Evolutionary conservation across 306 rosid genomes (phyloP).

Genomic region (Quercus robur): DNA sequence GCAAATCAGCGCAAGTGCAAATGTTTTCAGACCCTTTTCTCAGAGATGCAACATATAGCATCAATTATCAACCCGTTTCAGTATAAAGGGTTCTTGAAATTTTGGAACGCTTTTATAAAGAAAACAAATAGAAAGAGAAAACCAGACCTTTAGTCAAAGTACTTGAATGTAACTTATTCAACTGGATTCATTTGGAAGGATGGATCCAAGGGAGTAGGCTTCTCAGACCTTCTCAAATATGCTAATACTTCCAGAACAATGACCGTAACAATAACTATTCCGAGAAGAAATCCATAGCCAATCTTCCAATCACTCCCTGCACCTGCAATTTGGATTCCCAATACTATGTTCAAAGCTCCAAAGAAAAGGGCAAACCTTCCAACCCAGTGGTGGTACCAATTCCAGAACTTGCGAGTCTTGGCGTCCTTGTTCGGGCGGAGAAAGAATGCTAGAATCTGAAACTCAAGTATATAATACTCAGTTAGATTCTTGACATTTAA

Average conservation of each 20-base stretch:
- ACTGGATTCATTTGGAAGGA: slow-evolving; percentile 54
- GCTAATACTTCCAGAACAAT: slow-evolving; percentile 68
- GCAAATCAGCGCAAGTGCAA: background rate
- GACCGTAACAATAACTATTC: slow-evolving; percentile 52
- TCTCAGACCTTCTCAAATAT: slow-evolving; percentile 64
- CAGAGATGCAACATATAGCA: slow-evolving; percentile 14
- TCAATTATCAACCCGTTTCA: slow-evolving; percentile 36
- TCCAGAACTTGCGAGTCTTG: slow-evolving; percentile 76
- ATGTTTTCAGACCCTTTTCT: background rate
- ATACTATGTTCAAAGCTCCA: slow-evolving; percentile 78
- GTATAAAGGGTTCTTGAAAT: slow-evolving; percentile 4
- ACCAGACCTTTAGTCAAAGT: slow-evolving; percentile 29
- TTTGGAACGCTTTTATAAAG: background rate
- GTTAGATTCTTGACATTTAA: slow-evolving; percentile 8
- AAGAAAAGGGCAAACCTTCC: slow-evolving; percentile 92
- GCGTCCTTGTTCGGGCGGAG: slow-evolving; percentile 70
- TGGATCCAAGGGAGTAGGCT: slow-evolving; percentile 41
- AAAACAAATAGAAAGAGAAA: background rate
- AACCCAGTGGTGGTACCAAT: slow-evolving; percentile 85
- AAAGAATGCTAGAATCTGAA: slow-evolving; percentile 81
- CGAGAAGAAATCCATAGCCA: slow-evolving; percentile 80
- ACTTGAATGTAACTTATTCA: slow-evolving; percentile 27
- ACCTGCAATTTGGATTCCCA: slow-evolving; percentile 80
- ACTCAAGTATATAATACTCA: slow-evolving; percentile 14
- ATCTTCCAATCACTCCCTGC: slow-evolving; percentile 80